phyloP scores from a whole-genome alignment of 805 yeast genomes.

The Metschnikowia lochheadii region DNA sequence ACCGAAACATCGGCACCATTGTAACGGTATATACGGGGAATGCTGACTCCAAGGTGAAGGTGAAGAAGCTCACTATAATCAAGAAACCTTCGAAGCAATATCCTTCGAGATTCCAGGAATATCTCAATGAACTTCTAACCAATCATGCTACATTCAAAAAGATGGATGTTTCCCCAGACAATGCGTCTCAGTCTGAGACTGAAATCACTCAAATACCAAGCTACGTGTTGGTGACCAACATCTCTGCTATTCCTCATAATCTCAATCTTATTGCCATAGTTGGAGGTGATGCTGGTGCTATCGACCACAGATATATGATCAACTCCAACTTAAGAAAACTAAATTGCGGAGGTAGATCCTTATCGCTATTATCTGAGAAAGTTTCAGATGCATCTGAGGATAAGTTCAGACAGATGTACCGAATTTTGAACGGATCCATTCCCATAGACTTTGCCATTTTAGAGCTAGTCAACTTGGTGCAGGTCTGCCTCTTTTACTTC shows the following conservation, averaged over 20 bases:
- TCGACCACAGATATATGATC: slow-evolving; percentile 58
- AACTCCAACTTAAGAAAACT: slow-evolving; percentile 74
- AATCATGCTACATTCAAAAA: slow-evolving; percentile 67
- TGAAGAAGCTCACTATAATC: slow-evolving; percentile 51
- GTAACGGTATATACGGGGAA: slow-evolving; percentile 88
- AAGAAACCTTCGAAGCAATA: slow-evolving; percentile 46
- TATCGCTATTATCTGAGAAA: slow-evolving; percentile 56
- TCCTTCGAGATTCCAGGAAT: slow-evolving; percentile 51
- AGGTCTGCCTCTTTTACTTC: slow-evolving; percentile 73
- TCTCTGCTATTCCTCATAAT: slow-evolving; percentile 75
- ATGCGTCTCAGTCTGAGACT: background rate
- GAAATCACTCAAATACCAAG: slow-evolving; percentile 22
- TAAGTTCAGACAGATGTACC: slow-evolving; percentile 74
- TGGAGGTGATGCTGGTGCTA: slow-evolving; percentile 48
- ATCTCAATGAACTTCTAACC: slow-evolving; percentile 61
- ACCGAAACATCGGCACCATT: slow-evolving; percentile 60
- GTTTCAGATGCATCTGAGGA: slow-evolving; percentile 78
- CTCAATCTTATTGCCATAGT: slow-evolving; percentile 69
- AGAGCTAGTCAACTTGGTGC: slow-evolving; percentile 72
- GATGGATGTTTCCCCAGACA: slow-evolving; percentile 14
- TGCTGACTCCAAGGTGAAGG: slow-evolving; percentile 56
- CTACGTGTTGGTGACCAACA: slow-evolving; percentile 69
- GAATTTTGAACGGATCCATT: slow-evolving; percentile 46
- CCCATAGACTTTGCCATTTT: slow-evolving; percentile 63
- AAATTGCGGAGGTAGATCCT: slow-evolving; percentile 83